Conservation (phyloP, 352 stramenopile species). For the Phytophthora europaea region DNA sequence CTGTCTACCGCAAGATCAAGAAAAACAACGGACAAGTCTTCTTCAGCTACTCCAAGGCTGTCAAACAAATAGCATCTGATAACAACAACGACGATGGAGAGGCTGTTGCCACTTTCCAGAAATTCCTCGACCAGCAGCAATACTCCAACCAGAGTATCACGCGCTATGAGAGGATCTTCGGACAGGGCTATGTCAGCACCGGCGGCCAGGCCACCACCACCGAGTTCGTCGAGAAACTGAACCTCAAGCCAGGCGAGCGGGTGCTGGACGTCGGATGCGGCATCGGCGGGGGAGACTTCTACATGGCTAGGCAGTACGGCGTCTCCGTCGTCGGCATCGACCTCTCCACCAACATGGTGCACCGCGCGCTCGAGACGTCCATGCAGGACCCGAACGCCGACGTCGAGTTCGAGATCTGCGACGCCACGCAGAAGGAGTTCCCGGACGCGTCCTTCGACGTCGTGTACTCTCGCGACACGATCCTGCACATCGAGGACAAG, state of each 20-base stretch:
- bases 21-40: slow-evolving; percentile 87
- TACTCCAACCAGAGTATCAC: slow-evolving; percentile 80
- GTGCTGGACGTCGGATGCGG: slow-evolving; percentile 93
- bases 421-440: slow-evolving; percentile 70
- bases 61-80: slow-evolving; percentile 41
- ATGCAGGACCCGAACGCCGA: slow-evolving; percentile 60
- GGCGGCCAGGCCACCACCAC: slow-evolving; percentile 73
- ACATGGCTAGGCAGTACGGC: slow-evolving; percentile 92
- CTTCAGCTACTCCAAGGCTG: slow-evolving; percentile 72
- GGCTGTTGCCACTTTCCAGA: slow-evolving; percentile 67
- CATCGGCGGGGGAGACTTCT: slow-evolving; percentile 92
- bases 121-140: slow-evolving; percentile 78
- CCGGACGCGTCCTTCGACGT: slow-evolving; percentile 74
- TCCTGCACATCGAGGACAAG: slow-evolving; percentile 81
- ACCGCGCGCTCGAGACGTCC: slow-evolving; percentile 72
- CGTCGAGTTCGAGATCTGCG: slow-evolving; percentile 80
- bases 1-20: slow-evolving; percentile 80
- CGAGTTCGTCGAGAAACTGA: slow-evolving; percentile 77
- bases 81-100: slow-evolving; percentile 32
- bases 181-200: slow-evolving; percentile 76
- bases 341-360: slow-evolving; percentile 82
- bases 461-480: slow-evolving; percentile 82
- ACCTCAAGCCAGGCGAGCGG: slow-evolving; percentile 65
- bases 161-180: slow-evolving; percentile 84
- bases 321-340: slow-evolving; percentile 81